Base-by-base conservation (phyloP, 106 monocot genomes). In the Cymbidium sinense region DNA sequence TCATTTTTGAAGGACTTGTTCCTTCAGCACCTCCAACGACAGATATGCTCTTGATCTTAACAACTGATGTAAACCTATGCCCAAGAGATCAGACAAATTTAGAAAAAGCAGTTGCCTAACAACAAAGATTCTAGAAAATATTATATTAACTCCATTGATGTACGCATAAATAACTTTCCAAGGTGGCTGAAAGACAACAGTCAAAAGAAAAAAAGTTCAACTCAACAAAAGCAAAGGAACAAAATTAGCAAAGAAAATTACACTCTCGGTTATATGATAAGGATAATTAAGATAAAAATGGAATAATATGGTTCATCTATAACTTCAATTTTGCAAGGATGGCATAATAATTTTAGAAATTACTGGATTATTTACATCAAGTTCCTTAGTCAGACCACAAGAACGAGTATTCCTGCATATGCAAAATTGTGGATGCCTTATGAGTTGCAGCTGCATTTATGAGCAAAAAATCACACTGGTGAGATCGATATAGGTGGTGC, bases 11-110 rank as follows among this genome's bases (percentile, higher is more conserved):
- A 75, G 98, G 98, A 80, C 94, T 94, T 77, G 94, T 89, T 84
- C 98, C 98, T 34, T 79, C 87, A 51, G 92, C 84, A 87, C 98
- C 98, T 79, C 98, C 98, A 90, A 99, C 83, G 76, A 99, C 58
- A 76, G 98, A 92, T 58, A 99, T 99, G 82, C 98, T 92, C 83
- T 94, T 99, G 79, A 99, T 88, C 87, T 99, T 99, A 64, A 99
- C 98, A 86, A 94, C 98, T 35, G 94, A 94, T 50, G 94, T 94
- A 80, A 99, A 99, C 78, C 98, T 99, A 75, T 54, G 3, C 5
- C 13, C 25, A 34, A 23, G 34, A 43, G 70, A 13, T 44, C 33
- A 23, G 31, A n/a, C 39, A 62, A 69, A 0, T 6, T 25, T 33
- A 31, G 28, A 52, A 82, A 23, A 43, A 67, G 77, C 28, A 21